Conservation (phyloP, 2,329 filamentous ascomycete genomes). For the Aspergillus sp. region DNA sequence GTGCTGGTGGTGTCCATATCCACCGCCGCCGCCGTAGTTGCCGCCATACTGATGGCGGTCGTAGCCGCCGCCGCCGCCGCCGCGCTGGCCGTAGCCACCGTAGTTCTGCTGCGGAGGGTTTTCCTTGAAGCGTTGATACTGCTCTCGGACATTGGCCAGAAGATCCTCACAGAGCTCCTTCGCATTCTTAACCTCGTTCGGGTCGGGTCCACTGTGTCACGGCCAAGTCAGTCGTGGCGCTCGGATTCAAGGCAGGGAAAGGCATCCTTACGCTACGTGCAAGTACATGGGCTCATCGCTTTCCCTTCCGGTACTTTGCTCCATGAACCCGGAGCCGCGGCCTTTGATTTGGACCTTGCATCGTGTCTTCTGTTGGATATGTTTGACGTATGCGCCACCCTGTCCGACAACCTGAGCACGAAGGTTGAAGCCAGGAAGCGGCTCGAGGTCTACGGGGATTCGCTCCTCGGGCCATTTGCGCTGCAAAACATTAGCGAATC, state of each 20-base stretch:
- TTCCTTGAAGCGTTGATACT: slow-evolving; percentile 89
- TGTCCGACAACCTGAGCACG: slow-evolving; percentile 94
- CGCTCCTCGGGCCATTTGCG: slow-evolving; percentile 99
- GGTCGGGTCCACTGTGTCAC: slow-evolving; percentile 72
- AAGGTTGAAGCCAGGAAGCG: slow-evolving; percentile 90
- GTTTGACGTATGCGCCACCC: slow-evolving; percentile 93
- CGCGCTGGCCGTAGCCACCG: slow-evolving; percentile 57
- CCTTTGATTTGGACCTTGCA: slow-evolving; percentile 99
- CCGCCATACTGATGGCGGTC: slow-evolving; percentile 47
- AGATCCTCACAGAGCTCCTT: slow-evolving; percentile 89
- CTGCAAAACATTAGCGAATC: slow-evolving; percentile 46
- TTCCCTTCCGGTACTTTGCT: slow-evolving; percentile 81
- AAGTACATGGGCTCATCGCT: slow-evolving; percentile 97
- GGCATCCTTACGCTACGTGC: slow-evolving; percentile 72
- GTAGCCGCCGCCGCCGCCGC: slow-evolving; percentile 27
- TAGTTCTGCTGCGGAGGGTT: slow-evolving; percentile 68
- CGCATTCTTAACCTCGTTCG: slow-evolving; percentile 78
- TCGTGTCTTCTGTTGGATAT: slow-evolving; percentile 92
- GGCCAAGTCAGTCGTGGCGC: slow-evolving; percentile 30
- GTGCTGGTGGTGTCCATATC: slow-evolving; percentile 37
- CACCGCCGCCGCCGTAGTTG: slow-evolving; percentile 39
- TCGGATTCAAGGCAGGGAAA: not conserved
- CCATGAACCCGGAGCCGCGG: slow-evolving; percentile 89
- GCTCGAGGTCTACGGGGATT: slow-evolving; percentile 86
- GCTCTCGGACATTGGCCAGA: slow-evolving; percentile 78